Percentiles rank a stretch among this genome's conserved stretches.
phyloP scores from a whole-genome alignment of 2,329 filamentous ascomycete species.

The Hymenoscyphus albidus region DNA sequence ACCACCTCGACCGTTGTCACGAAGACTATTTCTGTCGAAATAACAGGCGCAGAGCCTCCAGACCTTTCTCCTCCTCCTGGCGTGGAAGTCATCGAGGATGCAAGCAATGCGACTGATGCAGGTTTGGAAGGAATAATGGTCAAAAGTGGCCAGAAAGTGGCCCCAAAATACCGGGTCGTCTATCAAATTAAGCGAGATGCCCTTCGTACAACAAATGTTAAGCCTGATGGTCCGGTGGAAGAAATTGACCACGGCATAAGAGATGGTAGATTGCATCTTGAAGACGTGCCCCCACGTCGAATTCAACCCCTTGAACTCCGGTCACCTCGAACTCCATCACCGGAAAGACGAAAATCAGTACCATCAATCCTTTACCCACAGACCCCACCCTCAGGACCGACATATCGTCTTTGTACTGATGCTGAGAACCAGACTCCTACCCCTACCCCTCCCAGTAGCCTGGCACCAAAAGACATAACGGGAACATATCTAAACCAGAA shows the following conservation, averaged over 20 bases:
- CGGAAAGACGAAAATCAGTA: neutral
- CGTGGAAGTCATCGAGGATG: conserved; percentile 53
- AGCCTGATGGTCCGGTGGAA: conserved; percentile 29
- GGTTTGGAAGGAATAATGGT: conserved; percentile 20
- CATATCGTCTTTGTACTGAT: neutral
- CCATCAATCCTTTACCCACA: neutral
- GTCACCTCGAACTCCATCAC: neutral
- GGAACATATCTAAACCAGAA: conserved; percentile 33
- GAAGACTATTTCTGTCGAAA: conserved; percentile 62
- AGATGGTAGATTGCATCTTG: conserved; percentile 6
- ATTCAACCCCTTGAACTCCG: neutral
- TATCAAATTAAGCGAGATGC: conserved; percentile 55
- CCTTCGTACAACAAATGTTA: conserved; percentile 41
- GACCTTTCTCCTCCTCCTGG: conserved; percentile 52
- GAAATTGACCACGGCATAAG: conserved; percentile 22
- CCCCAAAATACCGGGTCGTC: conserved; percentile 49
- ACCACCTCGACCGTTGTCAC: conserved; percentile 56
- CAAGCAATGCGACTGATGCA: conserved; percentile 21
- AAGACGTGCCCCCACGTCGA: neutral
- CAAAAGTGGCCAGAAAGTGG: conserved; percentile 19
- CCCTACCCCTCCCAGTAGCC: neutral
- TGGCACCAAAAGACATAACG: conserved; percentile 10
- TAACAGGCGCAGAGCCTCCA: conserved; percentile 49
- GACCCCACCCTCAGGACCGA: neutral
- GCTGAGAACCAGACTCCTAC: neutral